Conservation (phyloP, 768 basidiomycete genomes). For the Coprinopsis sp. region DNA sequence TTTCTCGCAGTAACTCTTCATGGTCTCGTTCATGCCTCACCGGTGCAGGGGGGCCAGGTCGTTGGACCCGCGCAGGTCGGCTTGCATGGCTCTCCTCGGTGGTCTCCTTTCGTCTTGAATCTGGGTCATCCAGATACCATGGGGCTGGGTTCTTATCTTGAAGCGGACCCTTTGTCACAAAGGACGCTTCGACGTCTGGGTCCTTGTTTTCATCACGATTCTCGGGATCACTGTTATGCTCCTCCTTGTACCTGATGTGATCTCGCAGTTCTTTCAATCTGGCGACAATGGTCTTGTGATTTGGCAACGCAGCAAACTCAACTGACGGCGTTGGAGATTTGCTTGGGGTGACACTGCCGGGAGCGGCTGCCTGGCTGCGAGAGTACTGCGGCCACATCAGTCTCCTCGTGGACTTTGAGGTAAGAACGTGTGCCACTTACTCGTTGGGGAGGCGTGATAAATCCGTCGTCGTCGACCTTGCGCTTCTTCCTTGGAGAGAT, state of each 20-base stretch:
- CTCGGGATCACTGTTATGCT: neutral
- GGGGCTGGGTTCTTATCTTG: no score
- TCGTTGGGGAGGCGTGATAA: neutral
- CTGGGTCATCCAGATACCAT: no score
- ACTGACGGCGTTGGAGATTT: neutral
- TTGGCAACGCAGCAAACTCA: slow-evolving; percentile 5
- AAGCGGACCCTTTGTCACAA: no score
- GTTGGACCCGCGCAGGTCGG: no score
- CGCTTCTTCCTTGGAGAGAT: neutral
- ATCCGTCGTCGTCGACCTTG: neutral
- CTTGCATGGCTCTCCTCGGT: no score
- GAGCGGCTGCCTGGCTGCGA: neutral
- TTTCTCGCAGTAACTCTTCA: no score
- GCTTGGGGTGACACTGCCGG: neutral
- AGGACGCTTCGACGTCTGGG: no score
- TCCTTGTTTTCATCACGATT: neutral
- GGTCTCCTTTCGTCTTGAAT: no score
- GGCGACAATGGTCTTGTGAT: neutral
- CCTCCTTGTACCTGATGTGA: neutral
- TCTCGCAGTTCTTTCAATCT: neutral
- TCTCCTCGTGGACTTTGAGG: neutral
- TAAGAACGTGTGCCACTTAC: neutral
- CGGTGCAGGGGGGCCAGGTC: no score
- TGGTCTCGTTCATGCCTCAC: no score
- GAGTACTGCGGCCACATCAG: neutral